A percentile compares a stretch with the other conserved stretches of the same genome.
phyloP scores from a whole-genome alignment of 2,329 filamentous ascomycete species.

The Epichloe hybrida region DNA sequence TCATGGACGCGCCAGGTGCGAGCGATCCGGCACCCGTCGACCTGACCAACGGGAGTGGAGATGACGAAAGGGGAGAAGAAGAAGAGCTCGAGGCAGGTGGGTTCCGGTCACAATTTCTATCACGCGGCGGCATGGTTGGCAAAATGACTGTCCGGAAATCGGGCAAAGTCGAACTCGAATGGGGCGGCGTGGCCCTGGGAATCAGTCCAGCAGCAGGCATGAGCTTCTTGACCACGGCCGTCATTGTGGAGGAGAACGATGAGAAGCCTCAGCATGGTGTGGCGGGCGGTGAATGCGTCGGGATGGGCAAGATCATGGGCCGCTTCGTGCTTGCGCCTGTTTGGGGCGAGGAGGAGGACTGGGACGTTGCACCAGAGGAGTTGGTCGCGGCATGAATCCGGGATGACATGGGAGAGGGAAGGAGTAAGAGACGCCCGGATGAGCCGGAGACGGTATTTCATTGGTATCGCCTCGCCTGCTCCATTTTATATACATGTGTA shows the following conservation, averaged over 20 bases:
- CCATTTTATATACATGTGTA: too few relatives aligned
- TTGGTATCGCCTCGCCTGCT: too few relatives aligned
- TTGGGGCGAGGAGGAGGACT: slow-evolving; percentile 45
- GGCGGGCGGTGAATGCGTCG: slow-evolving; percentile 37
- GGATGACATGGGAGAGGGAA: not conserved
- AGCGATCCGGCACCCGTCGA: slow-evolving; percentile 21
- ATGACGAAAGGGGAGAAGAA: slow-evolving; percentile 17
- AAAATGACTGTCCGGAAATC: slow-evolving; percentile 47
- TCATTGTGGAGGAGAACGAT: slow-evolving; percentile 45
- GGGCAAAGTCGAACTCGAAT: slow-evolving; percentile 47
- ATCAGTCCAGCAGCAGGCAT: slow-evolving; percentile 37
- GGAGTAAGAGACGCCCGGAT: not conserved
- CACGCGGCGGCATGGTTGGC: slow-evolving; percentile 45
- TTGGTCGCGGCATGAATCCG: slow-evolving; percentile 9
- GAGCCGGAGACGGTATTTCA: too few relatives aligned
- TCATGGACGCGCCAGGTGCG: slow-evolving; percentile 17
- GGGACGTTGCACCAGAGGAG: slow-evolving; percentile 30
- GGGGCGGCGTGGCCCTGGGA: slow-evolving; percentile 44
- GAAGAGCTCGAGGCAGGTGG: slow-evolving; percentile 20
- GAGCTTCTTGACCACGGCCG: slow-evolving; percentile 44
- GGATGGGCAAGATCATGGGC: slow-evolving; percentile 50
- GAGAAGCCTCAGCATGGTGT: slow-evolving; percentile 31
- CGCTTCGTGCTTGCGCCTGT: slow-evolving; percentile 46
- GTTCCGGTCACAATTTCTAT: slow-evolving; percentile 25
- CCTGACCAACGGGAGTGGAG: slow-evolving; percentile 22